Evolutionary conservation across 2,329 filamentous ascomycete genomes (phyloP), one percentile per base, ranked within the genome.

Genomic region (Paracoccidioides lutzii): DNA sequence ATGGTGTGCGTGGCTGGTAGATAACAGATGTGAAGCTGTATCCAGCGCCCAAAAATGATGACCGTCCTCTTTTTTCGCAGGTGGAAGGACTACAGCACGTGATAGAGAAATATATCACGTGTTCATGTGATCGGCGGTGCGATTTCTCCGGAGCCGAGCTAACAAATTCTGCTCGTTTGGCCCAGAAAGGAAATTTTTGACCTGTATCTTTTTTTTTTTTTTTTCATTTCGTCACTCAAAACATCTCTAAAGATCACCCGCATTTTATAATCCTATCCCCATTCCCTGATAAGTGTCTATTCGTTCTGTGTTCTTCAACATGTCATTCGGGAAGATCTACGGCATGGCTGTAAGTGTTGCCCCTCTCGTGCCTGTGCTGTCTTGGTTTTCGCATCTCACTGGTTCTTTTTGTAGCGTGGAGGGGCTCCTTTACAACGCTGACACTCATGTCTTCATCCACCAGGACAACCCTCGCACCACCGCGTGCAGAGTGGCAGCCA

Each of bases 241-340:
- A 59, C 62, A 56, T 56, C 57, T 52, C 58, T 54, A 41, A 49
- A 43, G 55, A 57, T 54, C 49, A 53, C 40, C 30, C 55, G 54
- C 41, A 43, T 56, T 48, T 33, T 54, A 42, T 22, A 22, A 22
- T 35, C 57, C 50, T 49, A 42, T 52, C 49, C 42, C 30, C 38
- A 14, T 32, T 52, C 45, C 7, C 32, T 22, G 51, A 38, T 54
- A 41, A 54, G 50, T 22, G 22, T 52, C 55, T 50, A 53, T 15
- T 56, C 58, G 41, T 59, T 56, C 46, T 60, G 53, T 54, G 40
- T 55, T 53, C 58, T 60, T 67, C 78, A 88, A 81, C 75, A 94
- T 95, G 87, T 81, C 88, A 73, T 97, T 98, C 82, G 93, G 93
- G 79, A 98, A 95, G 81, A 83, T 98, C 71, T 97, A 93, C 83